Evolutionary conservation across 208 protist genomes (phyloP).

Genomic region (Trypanosoma melophagium): DNA sequence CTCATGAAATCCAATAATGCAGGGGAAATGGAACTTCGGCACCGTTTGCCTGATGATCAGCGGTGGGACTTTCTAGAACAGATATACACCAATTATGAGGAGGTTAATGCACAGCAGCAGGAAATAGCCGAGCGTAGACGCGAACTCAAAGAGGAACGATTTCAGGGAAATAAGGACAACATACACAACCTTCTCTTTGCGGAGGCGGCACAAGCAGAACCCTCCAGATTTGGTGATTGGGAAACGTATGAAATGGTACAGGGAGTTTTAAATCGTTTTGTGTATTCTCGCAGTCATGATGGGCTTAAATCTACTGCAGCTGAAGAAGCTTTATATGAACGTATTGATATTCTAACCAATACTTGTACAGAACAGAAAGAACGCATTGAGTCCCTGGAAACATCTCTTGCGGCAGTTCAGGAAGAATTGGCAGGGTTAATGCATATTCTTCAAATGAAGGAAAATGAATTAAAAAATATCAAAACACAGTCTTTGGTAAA

Average conservation of each 20-base stretch:
- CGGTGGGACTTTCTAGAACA: constrained; percentile 59
- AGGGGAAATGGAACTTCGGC: not conserved
- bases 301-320: constrained; percentile 1
- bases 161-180: constrained; percentile 62
- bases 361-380: constrained; percentile 22
- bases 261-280: constrained; percentile 65
- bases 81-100: constrained; percentile 71
- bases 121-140: constrained; percentile 59
- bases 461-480: constrained; percentile 47
- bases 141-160: constrained; percentile 49
- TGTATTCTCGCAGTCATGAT: constrained; percentile 42
- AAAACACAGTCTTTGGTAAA: constrained; percentile 40
- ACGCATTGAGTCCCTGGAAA: constrained; percentile 32
- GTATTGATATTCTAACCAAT: constrained; percentile 19
- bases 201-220: constrained; percentile 11
- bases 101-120: constrained; percentile 59
- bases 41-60: constrained; percentile 36
- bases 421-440: constrained; percentile 53
- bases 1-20: not conserved
- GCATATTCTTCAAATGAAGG: constrained; percentile 55
- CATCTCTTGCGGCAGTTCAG: constrained; percentile 31
- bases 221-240: constrained; percentile 52
- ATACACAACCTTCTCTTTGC: constrained; percentile 57
- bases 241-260: constrained; percentile 80
- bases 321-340: constrained; percentile 21